Base-by-base conservation (phyloP, 306 rosid species). In the Begonia peltatifolia region DNA sequence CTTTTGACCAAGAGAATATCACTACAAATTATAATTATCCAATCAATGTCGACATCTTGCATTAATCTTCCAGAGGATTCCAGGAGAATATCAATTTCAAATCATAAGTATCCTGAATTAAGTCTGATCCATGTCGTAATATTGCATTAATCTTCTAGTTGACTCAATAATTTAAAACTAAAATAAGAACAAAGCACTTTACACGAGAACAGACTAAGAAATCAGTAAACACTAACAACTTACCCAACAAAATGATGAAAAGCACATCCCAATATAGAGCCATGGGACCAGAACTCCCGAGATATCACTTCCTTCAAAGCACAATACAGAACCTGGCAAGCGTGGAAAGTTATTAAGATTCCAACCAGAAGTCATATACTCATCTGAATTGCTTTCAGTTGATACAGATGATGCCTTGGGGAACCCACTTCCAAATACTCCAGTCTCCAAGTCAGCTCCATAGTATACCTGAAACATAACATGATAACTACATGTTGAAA, bases 221-320 rank as follows among this genome's bases (percentile, higher is more conserved):
- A 30, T 30, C 38, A 30, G 38, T 30, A 30, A 30, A 30, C 38
- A 6, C 0, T 30, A 30, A 30, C 14, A 10, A 76, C 95, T 41
- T 86, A 90, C 99, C 99, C 99, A 90, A 71, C 99, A 90, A 79
- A 90, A 86, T 14, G 99, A 83, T 17, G 99, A 90, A 79, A 90
- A 86, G 70, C 95, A 90, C 99, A 90, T 90, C 65, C 99, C 99
- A 52, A 90, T 75, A 55, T 90, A 90, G 22, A 90, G 84, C 99
- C 99, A 86, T 42, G 99, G 99, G 71, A 90, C 96, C 59, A 90
- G 63, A 67, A 90, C 99, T 71, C 99, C 99, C 0, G 99, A 90
- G 52, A 90, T 90, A 63, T 90, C 93, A 22, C 99, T 79, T 74
- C 71, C 94, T 70, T 90, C 99, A 56, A 69, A 86, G 73, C 73